Percentiles rank a stretch among this genome's conserved stretches.
Conservation (phyloP, 257 asterid genomes). For the Solanum rostratum region DNA sequence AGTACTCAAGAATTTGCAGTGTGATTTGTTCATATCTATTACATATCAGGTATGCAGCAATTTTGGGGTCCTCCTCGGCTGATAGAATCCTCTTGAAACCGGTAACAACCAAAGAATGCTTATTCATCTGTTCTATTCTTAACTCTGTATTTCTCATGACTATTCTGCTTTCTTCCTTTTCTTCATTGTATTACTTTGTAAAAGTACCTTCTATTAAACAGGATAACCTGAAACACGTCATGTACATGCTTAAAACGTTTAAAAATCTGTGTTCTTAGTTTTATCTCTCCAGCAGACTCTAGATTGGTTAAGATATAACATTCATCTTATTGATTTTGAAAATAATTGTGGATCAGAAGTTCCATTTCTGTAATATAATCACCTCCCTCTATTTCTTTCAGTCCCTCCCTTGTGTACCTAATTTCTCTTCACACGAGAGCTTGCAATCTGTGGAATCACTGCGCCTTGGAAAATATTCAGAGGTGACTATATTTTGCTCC, state of each 20-base stretch:
- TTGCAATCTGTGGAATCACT: conserved; percentile 37
- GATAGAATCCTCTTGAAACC: conserved; percentile 62
- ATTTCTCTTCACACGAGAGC: conserved; percentile 40
- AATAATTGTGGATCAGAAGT: neutral
- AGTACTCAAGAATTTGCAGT: neutral
- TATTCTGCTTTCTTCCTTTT: neutral
- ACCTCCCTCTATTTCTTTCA: conserved; percentile 25
- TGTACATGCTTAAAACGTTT: neutral
- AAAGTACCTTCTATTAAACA: neutral
- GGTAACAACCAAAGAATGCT: conserved; percentile 33
- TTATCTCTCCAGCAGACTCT: neutral
- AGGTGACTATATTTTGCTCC: conserved; percentile 17
- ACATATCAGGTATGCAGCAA: conserved; percentile 75
- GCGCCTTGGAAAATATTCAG: conserved; percentile 76
- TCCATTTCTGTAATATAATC: neutral
- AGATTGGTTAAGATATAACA: neutral
- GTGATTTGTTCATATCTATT: neutral
- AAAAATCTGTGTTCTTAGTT: neutral
- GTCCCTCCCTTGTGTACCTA: conserved; percentile 73
- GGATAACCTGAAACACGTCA: neutral
- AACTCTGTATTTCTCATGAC: neutral
- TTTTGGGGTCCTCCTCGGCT: conserved; percentile 74
- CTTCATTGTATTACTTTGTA: neutral
- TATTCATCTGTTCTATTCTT: neutral
- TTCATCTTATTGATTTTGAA: neutral